A percentile compares a stretch with the other conserved stretches of the same genome.
phyloP scores from a whole-genome alignment of 192 early-diverging fungal species.

The Entomortierella beljakovae region DNA sequence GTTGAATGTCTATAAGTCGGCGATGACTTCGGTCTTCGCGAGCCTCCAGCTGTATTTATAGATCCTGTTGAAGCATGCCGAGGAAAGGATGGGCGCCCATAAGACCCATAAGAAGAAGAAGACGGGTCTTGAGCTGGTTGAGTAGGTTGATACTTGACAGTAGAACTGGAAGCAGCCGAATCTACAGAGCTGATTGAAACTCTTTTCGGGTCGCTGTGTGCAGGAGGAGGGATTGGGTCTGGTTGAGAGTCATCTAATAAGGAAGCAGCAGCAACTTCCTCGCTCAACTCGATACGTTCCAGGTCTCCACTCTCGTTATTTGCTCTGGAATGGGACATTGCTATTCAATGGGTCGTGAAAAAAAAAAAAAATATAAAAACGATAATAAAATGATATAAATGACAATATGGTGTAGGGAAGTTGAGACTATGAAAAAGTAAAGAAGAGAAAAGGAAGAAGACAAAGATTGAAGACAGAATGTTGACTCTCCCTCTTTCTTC shows the following conservation, averaged over 20 bases:
- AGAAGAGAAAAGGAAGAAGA: background rate
- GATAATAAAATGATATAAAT: background rate
- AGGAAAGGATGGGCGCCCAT: background rate
- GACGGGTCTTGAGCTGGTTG: constrained; percentile 4
- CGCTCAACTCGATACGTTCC: constrained; percentile 44
- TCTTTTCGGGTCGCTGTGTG: constrained; percentile 16
- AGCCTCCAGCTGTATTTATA: constrained; percentile 6
- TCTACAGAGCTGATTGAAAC: constrained; percentile 47
- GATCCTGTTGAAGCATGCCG: constrained; percentile 17
- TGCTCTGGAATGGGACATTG: constrained; percentile 51
- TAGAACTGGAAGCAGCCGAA: constrained; percentile 29
- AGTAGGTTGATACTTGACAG: constrained; percentile 38
- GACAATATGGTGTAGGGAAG: background rate
- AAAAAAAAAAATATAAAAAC: background rate
- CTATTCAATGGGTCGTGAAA: background rate
- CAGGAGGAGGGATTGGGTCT: background rate
- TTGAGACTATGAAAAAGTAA: background rate
- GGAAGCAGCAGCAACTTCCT: constrained; percentile 13
- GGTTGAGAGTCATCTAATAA: constrained; percentile 5
- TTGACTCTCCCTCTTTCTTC: background rate
- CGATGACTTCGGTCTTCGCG: constrained; percentile 32
- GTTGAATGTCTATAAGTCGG: constrained; percentile 36
- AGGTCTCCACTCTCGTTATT: constrained; percentile 51
- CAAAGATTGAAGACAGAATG: background rate
- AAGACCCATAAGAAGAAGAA: constrained; percentile 15